These are phyloP conservation scores for Calophaca sinica DNA, from an alignment of 306 rosid species.

Conservation along the genomic window DNA sequence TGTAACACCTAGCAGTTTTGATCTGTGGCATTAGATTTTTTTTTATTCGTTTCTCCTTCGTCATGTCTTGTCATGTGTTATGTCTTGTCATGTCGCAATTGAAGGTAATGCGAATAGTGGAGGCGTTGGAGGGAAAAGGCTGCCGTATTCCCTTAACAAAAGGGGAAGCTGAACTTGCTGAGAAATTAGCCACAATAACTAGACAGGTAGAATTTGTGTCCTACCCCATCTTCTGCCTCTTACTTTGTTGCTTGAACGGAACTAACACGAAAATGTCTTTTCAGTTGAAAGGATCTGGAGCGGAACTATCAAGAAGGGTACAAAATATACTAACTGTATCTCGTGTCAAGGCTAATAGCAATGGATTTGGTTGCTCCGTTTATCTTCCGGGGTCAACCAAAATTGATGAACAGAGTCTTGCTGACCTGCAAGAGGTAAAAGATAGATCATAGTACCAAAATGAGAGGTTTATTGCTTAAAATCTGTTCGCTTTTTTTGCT, in stretches of 20 bases:
- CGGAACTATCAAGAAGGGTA: slow-evolving; percentile 90
- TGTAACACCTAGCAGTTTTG: background rate
- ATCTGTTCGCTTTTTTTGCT: background rate
- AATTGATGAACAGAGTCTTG: slow-evolving; percentile 85
- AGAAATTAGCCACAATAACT: slow-evolving; percentile 84
- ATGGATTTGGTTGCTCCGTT: slow-evolving; percentile 64
- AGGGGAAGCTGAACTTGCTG: slow-evolving; percentile 94
- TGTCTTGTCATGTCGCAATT: slow-evolving; percentile 41
- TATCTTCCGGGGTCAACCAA: slow-evolving; percentile 89
- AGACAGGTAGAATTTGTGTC: slow-evolving; percentile 69
- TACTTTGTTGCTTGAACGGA: slow-evolving; percentile 25
- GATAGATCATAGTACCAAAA: background rate
- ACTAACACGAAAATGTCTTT: slow-evolving; percentile 48
- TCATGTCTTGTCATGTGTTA: background rate
- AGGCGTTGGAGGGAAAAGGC: slow-evolving; percentile 92
- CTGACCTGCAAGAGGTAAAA: slow-evolving; percentile 87
- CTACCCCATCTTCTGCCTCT: background rate
- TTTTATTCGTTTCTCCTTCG: slow-evolving; percentile 3
- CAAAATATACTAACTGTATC: slow-evolving; percentile 77
- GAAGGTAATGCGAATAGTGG: slow-evolving; percentile 92
- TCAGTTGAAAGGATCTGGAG: slow-evolving; percentile 93
- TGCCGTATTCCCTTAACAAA: slow-evolving; percentile 86
- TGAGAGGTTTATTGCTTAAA: slow-evolving; percentile 17
- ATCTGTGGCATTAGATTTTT: slow-evolving; percentile 13
- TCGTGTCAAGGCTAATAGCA: slow-evolving; percentile 72